These are phyloP conservation scores for Dictyostelium discoideum DNA, from an alignment of 78 protist genomes.

Conservation along the genomic window dicty_2.7 NC_007091.3:775501-776000, in stretches of 20 bases:
- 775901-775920: neutral
- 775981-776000: neutral
- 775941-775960: constrained; percentile 84
- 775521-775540: neutral
- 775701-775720: constrained; percentile 82
- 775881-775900: neutral
- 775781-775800: constrained; percentile 43
- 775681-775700: constrained; percentile 55
- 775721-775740: constrained; percentile 86
- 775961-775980: constrained; percentile 1
- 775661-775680: constrained; percentile 74
- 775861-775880: constrained; percentile 13
- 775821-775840: constrained; percentile 93
- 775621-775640: constrained; percentile 58
- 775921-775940: constrained; percentile 78
- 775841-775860: constrained; percentile 71
- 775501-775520: neutral
- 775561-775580: neutral
- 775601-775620: constrained; percentile 46
- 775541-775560: neutral
- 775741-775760: constrained; percentile 89
- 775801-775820: constrained; percentile 79
- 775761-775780: constrained; percentile 5
- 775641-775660: constrained; percentile 61
- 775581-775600: constrained; percentile 31